Base-by-base conservation (phyloP, 495 filamentous ascomycete species). In the Aspergillus diversus region DNA sequence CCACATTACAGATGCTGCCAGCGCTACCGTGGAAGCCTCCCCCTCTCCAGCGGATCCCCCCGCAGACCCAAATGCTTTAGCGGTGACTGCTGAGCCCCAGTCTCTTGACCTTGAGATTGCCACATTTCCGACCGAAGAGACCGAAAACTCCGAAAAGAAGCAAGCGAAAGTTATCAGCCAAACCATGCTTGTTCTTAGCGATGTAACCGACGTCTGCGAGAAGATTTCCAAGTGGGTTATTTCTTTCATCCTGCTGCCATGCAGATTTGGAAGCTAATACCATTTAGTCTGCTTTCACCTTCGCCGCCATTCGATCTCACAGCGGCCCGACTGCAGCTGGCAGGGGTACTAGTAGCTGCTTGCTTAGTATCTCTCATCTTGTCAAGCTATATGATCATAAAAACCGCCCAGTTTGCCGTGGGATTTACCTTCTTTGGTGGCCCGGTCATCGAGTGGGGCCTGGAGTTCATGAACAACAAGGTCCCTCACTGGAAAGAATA, bases 391-490 rank as follows among this genome's bases (percentile, higher is more conserved):
- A 81, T 89, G 70, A 83, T 95, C 55, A 80, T 88, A 43, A 94
- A 94, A 64, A 74, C 75, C 27, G 71, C 80, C 11, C 85, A 82
- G 0, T 87, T 94, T 63, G 73, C 82, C 33, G 33, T 87, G 37
- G 92, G 92, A 2, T 80, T 92, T 50, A 85, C 76, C 15, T 92
- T 96, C 77, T 96, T 96, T 62, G 88, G 87, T 5, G 92, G 94
- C 64, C 93, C 93, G 1, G 54, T 94, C 61, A 84, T 94, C 63
- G 71, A 72, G 53, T 82, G 81, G 0, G 87, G 79, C 15, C 67
- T 92, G 5, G 74, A 77, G 31, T 86, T 82, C 64, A 75, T 96
- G 51, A 91, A 94, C 70, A 71, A 71, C 5, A 83, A 81, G 42
- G 83, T 86, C 63, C 92, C 92, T 5, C 69, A 89, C 68, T 97